Conservation (phyloP, 2,329 filamentous ascomycete species). For the Knoxdaviesia proteae region DNA sequence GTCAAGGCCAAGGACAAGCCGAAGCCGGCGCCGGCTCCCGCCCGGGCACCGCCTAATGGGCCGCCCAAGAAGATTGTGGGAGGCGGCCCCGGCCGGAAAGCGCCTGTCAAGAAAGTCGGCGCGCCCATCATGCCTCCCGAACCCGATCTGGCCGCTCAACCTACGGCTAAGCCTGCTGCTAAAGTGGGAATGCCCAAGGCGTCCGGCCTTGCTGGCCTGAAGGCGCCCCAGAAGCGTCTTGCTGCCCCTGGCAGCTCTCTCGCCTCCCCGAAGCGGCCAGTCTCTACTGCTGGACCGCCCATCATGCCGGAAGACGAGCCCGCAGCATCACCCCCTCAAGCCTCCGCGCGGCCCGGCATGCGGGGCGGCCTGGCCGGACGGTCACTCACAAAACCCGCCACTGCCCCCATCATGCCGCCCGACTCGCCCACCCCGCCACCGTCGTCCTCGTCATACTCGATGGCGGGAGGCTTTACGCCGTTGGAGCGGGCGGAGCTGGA, state of each 20-base stretch:
- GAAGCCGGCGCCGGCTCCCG: conserved; percentile 45
- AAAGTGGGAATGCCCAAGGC: conserved; percentile 36
- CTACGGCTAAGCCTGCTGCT: conserved; percentile 29
- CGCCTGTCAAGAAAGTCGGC: conserved; percentile 23
- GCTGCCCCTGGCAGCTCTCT: conserved; percentile 20
- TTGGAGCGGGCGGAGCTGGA: conserved; percentile 86
- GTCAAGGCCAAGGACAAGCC: conserved; percentile 45
- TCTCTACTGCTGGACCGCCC: conserved; percentile 22
- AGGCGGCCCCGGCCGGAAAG: conserved; percentile 14
- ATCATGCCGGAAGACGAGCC: conserved; percentile 37
- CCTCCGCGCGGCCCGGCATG: conserved; percentile 42
- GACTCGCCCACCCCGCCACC: conserved; percentile 30
- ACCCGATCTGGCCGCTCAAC: conserved; percentile 32
- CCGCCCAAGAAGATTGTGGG: conserved; percentile 25
- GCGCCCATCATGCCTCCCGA: conserved; percentile 11
- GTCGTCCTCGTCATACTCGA: conserved; percentile 16
- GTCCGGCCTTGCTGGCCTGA: conserved; percentile 32
- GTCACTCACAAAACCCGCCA: conserved; percentile 56
- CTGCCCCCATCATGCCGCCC: conserved; percentile 27
- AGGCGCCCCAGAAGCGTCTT: conserved; percentile 37
- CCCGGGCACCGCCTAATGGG: conserved; percentile 24
- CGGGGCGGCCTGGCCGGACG: conserved; percentile 69
- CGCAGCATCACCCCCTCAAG: conserved; percentile 30
- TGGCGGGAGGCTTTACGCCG: conserved; percentile 36
- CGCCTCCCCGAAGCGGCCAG: conserved; percentile 31